These are phyloP conservation scores for Solanum peruvianum DNA, from an alignment of 257 asterid species.

Conservation along the genomic window DNA sequence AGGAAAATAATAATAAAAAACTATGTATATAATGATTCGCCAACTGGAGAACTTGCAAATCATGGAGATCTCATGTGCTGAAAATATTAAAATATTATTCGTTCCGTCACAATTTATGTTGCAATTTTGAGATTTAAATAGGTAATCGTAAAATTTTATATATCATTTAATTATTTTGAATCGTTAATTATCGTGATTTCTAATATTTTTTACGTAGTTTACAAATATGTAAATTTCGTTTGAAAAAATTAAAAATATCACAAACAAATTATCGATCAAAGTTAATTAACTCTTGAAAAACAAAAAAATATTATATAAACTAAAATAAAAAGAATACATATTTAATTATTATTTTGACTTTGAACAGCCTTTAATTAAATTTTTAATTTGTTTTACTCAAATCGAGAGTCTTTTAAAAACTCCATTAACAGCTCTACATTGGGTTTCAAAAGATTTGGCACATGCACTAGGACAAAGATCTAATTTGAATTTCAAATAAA, in stretches of 20 bases:
- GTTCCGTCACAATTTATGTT: not conserved
- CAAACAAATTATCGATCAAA: accelerated
- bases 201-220: too few species aligned
- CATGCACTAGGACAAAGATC: too few species aligned
- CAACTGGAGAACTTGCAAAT: not conserved
- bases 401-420: not conserved
- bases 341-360: not conserved
- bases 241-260: accelerated
- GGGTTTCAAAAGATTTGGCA: not conserved
- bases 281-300: not conserved
- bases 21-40: not conserved
- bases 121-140: too few species aligned
- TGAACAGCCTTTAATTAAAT: not conserved
- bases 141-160: too few species aligned
- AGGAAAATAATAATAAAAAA: not conserved
- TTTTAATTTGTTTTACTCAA: not conserved
- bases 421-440: not conserved
- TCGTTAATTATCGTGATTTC: not conserved
- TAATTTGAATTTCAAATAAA: not conserved
- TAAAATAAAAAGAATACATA: accelerated
- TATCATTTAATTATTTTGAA: too few species aligned
- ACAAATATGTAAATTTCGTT: too few species aligned
- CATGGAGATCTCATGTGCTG: not conserved
- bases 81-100: not conserved
- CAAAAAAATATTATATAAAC: too few species aligned